Base-by-base conservation (phyloP, 371 early-diverging fungal species). In the Mycotypha africana region DNA sequence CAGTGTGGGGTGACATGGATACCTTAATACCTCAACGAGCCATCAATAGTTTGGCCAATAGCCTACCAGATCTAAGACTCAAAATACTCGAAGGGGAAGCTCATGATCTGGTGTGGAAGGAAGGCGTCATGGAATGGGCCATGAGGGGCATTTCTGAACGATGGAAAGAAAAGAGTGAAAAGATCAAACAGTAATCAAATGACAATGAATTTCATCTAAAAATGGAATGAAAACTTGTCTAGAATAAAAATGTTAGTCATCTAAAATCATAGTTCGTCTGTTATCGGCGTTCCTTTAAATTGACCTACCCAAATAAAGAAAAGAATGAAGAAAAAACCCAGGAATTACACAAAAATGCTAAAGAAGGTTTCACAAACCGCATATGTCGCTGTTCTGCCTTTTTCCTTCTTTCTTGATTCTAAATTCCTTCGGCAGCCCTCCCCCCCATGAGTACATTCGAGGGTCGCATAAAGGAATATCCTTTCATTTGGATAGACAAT, bases 1-100 rank as follows among this genome's bases (percentile, higher is more conserved):
- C 70, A 10, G 71, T 74, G 0, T 74, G 75, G 75, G 75, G 75
- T n/a, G 75, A 74, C 41, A 63, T 70, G 34, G 75, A 74, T 42
- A 62, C 57, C 0, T 38, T 74, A 25, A 70, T 74, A 8, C 67
- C 75, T 5, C 42, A 41, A 21, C 55, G 51, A 26, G 71, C 66
- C 0, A 67, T 74, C 16, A 65, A 70, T 22, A 48, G 49, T 8
- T 45, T 74, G 4, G 75, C 71, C 0, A 74, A 53, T 37, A 54
- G 51, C 25, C 41, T 74, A 33, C 52, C 47, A 16, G 75, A 74
- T 47, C 48, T 74, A 9, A 46, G 69, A 3, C 39, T 74, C 14
- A 70, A 70, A 45, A 68, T 74, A 20, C 35, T 74, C 22, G 75
- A 74, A 32, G 69, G 71, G 6, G 75, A 74, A 51, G 67, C 66